Evolutionary conservation across 177 flowering plant genomes (phyloP).

Genomic region (Vitis hybrid): DNA sequence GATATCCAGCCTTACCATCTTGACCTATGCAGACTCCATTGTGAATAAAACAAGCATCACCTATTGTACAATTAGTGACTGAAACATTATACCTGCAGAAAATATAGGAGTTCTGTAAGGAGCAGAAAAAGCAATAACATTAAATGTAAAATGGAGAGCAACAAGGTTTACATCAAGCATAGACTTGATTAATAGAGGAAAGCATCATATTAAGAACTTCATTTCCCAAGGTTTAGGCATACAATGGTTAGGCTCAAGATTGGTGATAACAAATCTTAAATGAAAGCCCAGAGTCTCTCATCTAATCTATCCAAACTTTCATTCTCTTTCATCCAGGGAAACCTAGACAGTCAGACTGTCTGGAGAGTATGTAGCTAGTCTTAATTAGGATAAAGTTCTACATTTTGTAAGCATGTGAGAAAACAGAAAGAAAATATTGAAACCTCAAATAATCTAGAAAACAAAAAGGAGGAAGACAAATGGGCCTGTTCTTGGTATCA

Average conservation of each 20-base stretch:
- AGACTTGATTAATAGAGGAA: not conserved
- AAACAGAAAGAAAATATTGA: no score
- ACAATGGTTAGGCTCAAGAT: not conserved
- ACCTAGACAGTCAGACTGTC: not conserved
- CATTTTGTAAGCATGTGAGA: no score
- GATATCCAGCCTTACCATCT: constrained; percentile 62
- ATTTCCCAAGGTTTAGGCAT: not conserved
- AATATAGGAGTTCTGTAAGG: not conserved
- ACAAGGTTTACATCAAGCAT: not conserved
- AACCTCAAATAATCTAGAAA: no score
- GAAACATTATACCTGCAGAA: constrained; percentile 77
- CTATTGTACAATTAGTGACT: constrained; percentile 72
- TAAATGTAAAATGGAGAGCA: not conserved
- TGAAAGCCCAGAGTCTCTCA: not conserved
- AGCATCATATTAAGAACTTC: not conserved
- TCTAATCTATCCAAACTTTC: not conserved
- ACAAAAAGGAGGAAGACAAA: no score
- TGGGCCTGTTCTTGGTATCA: no score
- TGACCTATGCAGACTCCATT: constrained; percentile 90
- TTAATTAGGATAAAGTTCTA: no score
- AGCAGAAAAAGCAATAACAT: not conserved
- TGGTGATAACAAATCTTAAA: not conserved
- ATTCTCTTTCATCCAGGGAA: not conserved
- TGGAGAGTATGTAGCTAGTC: not conserved
- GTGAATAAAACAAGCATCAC: constrained; percentile 76